Evolutionary conservation across 306 rosid genomes (phyloP).

Genomic region (Medicago truncatula): MtrunA17r5.0-ANR NC_053048.1:34312001-34312500

Average conservation of each 20-base stretch:
- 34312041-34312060: slow-evolving; percentile 90
- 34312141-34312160: slow-evolving; percentile 43
- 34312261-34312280: slow-evolving; percentile 81
- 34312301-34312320: slow-evolving; percentile 51
- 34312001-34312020: slow-evolving; percentile 28
- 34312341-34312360: slow-evolving; percentile 54
- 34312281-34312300: slow-evolving; percentile 53
- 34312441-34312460: slow-evolving; percentile 62
- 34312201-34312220: slow-evolving; percentile 60
- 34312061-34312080: slow-evolving; percentile 58
- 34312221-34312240: slow-evolving; percentile 82
- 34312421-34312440: slow-evolving; percentile 44
- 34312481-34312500: slow-evolving; percentile 54
- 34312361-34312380: slow-evolving; percentile 89
- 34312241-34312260: slow-evolving; percentile 90
- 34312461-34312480: slow-evolving; percentile 51
- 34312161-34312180: slow-evolving; percentile 67
- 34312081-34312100: slow-evolving; percentile 61
- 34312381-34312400: slow-evolving; percentile 72
- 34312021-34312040: slow-evolving; percentile 35
- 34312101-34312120: slow-evolving; percentile 40
- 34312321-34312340: slow-evolving; percentile 60
- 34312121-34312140: slow-evolving; percentile 33
- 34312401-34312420: slow-evolving; percentile 58
- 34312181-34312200: slow-evolving; percentile 64